Evolutionary conservation across 257 asterid species (phyloP), one percentile per base, ranked within the genome.

Genomic region (Solanum chmielewskii): DNA sequence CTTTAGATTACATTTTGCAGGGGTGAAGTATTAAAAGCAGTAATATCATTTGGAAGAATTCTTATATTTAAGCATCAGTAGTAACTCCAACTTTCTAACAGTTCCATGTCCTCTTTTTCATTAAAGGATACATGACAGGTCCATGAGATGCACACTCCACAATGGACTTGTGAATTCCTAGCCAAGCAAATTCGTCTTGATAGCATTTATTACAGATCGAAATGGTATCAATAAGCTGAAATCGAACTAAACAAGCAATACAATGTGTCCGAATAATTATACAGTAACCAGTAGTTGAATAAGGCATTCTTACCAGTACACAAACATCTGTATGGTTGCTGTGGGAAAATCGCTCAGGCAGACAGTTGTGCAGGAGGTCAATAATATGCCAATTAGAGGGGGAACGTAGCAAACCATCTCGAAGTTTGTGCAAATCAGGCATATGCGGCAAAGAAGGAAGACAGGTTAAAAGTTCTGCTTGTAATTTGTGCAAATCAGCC

Each of bases 371-470:
- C 88, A 96, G 92, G 90, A 92, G 94, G 87, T 96, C 95, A 89
- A 92, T 84, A 71, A 95, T 86, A 86, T 92, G 98, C 98, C 98
- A 95, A 86, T 90, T 94, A 64, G 98, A 93, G 80, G 92, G 89
- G 70, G 97, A 93, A 18, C 92, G 89, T 47, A 93, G 60, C 88
- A 93, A 87, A 69, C 93, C 98, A 86, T 92, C 94, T 42, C 92
- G 91, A 85, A 93, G 87, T 89, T 86, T 90, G 86, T 93, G 96
- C 88, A 96, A 88, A 90, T 93, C 96, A 25, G 97, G 96, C 94
- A 96, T 92, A 85, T 94, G 92, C 31, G 94, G 94, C 90, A 97
- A 88, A 84, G 98, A 94, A 85, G 98, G 97, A 59, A 95, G 96
- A 86, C 98, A 95, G 75, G 95, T 88, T 69, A 91, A 70, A 80